A percentile compares a stretch with the other conserved stretches of the same genome.
phyloP scores from a whole-genome alignment of 2,329 filamentous ascomycete species.

The Bretziella fagacearum region DNA sequence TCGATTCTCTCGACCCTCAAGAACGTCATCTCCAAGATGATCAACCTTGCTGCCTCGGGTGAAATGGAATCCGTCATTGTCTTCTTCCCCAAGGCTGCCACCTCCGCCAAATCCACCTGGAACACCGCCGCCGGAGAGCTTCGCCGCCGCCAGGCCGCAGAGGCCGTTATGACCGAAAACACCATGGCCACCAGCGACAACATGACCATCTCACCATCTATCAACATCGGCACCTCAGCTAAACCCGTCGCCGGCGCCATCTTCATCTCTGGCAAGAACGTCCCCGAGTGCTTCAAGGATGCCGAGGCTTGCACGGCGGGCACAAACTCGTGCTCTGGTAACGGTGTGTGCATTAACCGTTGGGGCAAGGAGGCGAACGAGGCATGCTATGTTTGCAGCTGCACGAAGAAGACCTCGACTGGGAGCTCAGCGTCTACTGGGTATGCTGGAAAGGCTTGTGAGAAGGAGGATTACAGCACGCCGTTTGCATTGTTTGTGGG shows the following conservation, averaged over 20 bases:
- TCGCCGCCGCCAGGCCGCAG: slow-evolving; percentile 28
- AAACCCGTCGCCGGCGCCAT: slow-evolving; percentile 14
- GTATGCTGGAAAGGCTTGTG: slow-evolving; percentile 76
- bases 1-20: slow-evolving; percentile 28
- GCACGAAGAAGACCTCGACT: slow-evolving; percentile 40
- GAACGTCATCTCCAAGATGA: slow-evolving; percentile 28
- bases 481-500: slow-evolving; percentile 76
- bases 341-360: slow-evolving; percentile 59
- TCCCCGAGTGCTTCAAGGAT: slow-evolving; percentile 61
- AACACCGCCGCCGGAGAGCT: slow-evolving; percentile 27
- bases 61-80: slow-evolving; percentile 41
- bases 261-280: slow-evolving; percentile 22
- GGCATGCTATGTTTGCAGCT: slow-evolving; percentile 64
- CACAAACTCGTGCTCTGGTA: slow-evolving; percentile 68
- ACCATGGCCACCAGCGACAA: slow-evolving; percentile 14
- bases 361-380: slow-evolving; percentile 32
- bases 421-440: slow-evolving; percentile 43
- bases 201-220: slow-evolving; percentile 8
- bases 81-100: slow-evolving; percentile 32
- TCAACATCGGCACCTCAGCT: slow-evolving; percentile 14
- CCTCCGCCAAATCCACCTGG: slow-evolving; percentile 25
- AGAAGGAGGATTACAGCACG: slow-evolving; percentile 79
- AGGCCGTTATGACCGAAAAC: slow-evolving; percentile 15
- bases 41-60: slow-evolving; percentile 29
- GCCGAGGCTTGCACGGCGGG: slow-evolving; percentile 47